phyloP scores from a whole-genome alignment of 176 grass and related monocot genomes.

The Avena sativa region DNA sequence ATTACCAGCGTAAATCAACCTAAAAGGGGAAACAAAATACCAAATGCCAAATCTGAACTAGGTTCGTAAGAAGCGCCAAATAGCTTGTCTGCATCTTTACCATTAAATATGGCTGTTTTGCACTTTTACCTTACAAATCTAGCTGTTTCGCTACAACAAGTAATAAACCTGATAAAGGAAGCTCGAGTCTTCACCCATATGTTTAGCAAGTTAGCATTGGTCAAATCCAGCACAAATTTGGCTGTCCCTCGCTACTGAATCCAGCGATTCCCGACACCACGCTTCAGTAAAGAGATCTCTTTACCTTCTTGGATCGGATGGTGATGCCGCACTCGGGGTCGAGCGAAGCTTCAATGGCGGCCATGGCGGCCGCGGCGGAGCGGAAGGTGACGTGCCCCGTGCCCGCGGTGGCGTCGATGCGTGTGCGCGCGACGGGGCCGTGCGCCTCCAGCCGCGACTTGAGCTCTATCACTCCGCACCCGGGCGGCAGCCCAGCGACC shows the following conservation, averaged over 20 bases:
- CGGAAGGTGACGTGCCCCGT: conserved; percentile 87
- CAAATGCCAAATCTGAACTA: conserved; percentile 8
- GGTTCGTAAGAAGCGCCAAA: background rate
- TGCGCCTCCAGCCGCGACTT: conserved; percentile 80
- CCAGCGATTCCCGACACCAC: background rate
- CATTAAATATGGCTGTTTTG: background rate
- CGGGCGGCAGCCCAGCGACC: conserved; percentile 65
- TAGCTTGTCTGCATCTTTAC: background rate
- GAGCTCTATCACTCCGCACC: conserved; percentile 84
- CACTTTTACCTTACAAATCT: conserved; percentile 9
- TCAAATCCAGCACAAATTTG: background rate
- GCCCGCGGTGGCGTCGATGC: conserved; percentile 58
- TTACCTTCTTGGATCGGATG: conserved; percentile 70
- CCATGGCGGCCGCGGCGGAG: conserved; percentile 49
- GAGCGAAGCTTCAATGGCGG: conserved; percentile 73
- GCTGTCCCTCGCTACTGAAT: background rate
- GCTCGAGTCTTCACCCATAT: background rate
- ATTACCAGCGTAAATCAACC: background rate
- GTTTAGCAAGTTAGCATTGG: background rate
- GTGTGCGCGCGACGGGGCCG: conserved; percentile 72
- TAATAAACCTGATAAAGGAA: background rate
- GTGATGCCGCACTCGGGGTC: conserved; percentile 60
- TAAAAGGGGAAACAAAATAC: background rate
- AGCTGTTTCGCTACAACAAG: background rate
- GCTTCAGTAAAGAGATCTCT: background rate